phyloP scores from a whole-genome alignment of 495 filamentous ascomycete species.

The Durotheca rogersii region DNA sequence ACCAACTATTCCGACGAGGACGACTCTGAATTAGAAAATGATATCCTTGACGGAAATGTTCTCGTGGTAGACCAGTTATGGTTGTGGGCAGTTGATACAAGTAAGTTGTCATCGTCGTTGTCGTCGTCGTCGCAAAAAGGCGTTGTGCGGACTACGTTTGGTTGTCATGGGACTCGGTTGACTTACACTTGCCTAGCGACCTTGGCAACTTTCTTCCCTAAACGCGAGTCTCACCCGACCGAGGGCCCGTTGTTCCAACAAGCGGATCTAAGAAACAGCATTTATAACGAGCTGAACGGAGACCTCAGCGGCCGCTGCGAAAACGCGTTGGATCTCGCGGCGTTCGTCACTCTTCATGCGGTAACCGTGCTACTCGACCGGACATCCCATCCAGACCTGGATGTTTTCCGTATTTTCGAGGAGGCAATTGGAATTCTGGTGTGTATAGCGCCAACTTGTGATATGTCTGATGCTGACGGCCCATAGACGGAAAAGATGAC shows the following conservation, averaged over 20 bases:
- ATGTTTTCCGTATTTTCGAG: conserved; percentile 67
- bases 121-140: neutral
- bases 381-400: conserved; percentile 59
- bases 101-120: too few relatives aligned
- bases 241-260: conserved; percentile 61
- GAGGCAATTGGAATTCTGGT: conserved; percentile 67
- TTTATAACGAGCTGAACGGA: conserved; percentile 69
- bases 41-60: conserved; percentile 60
- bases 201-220: conserved; percentile 60
- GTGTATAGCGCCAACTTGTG: conserved; percentile 1
- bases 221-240: conserved; percentile 45
- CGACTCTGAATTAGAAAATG: conserved; percentile 35
- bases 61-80: conserved; percentile 72
- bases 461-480: neutral
- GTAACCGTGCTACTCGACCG: conserved; percentile 62
- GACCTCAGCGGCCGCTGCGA: conserved; percentile 65
- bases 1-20: conserved; percentile 24
- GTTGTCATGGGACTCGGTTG: too few relatives aligned
- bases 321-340: conserved; percentile 62
- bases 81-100: conserved; percentile 65
- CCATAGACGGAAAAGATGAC: conserved; percentile 62
- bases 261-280: conserved; percentile 62
- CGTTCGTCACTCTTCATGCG: conserved; percentile 61
- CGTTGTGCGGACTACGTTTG: neutral
- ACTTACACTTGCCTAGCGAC: conserved; percentile 36